Evolutionary conservation across 352 stramenopile species (phyloP), one percentile per base, ranked within the genome.

Genomic region (Globisporangium heterothallicum): DNA sequence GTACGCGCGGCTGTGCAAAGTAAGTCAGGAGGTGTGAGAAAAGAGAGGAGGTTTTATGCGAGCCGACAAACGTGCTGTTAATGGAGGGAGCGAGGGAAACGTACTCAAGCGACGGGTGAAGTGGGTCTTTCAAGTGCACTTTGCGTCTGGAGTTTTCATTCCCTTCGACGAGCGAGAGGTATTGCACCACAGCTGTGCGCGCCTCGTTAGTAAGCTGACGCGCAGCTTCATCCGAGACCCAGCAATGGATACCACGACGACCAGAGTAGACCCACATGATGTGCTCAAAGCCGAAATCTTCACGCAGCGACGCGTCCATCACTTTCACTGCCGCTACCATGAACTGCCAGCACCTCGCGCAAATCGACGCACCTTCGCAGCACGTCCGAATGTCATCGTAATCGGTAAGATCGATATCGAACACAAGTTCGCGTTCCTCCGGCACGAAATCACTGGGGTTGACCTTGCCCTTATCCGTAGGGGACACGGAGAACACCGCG

Each of bases 341-440:
- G 61, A 98, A 98, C 30, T 78, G 83, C 97, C 97, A 99, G 79
- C 97, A 99, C 53, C 85, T 83, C n/a, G 57, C 43, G 64, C 94
- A 98, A 30, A 98, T 97, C 53, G 80, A 55, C 4, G 92, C 92
- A 25, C 84, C 90, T 24, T 82, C 72, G 64, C 92, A 98, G 76
- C 97, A 99, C 36, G 93, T 97, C 26, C 97, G 89, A 41, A 99
- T 95, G 61, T 98, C 93, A 69, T 99, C 97, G 86, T 99, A 99
- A 74, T 99, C 97, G 0, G 96, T 99, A 9, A 99, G 72, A 96
- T 99, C 97, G 63, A 99, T 98, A 95, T 99, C 97, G 65, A 99
- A 99, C 26, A 99, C 96, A 14, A 99, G 85, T 68, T 99, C 97
- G 25, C 97, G 84, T 61, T 99, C 84, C 18, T 97, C 79, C 0